Evolutionary conservation across 768 basidiomycete species (phyloP), one percentile per base, ranked within the genome.

Genomic region (Termitomyces sp.): DNA sequence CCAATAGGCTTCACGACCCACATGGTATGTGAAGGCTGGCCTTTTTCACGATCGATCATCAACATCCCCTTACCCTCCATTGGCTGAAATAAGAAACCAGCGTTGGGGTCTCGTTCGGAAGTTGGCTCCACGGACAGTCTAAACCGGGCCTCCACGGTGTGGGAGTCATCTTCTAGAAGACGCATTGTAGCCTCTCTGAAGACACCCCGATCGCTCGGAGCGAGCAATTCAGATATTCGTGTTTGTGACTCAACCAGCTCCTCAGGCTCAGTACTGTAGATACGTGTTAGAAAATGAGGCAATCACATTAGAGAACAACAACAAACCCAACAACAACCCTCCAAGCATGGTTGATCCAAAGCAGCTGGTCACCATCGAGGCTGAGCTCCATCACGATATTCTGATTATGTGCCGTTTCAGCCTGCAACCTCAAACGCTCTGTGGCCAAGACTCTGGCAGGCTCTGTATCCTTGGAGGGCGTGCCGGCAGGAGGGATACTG

Each of bases 11-110:
- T 93, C 71, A 95, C 84, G 44, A 96, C 94, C 95, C 95, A 98
- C 95, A 98, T 97, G 14, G 95, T 96, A 71, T 98, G 97, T 16
- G 94, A 91, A 14, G 93, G 86, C 58, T 84, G 82, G 17, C 89
- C 89, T 53, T 87, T 89, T 68, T 94, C 85, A 32, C 95, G 86
- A 75, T 98, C 95, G 58, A 92, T 82, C 87, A 98, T 95, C 65
- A 98, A 83, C 97, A 99, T 98, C 17, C 97, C 97, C 69, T 96
- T 96, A 31, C 92, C 97, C 66, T 98, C 95, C 88, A 98, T 94
- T 63, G 83, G 85, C 69, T 92, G 90, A 70, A 84, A 91, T 29
- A 89, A 77, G 7, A 73, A 71, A 10, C 78, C 78, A 17, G 74
- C 66, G 23, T 78, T 76, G 25, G 82, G 79, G 41, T 90, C 88